These are phyloP conservation scores for Gnetum montanum DNA, from an alignment of 75 land plant species.

Conservation along the genomic window DNA sequence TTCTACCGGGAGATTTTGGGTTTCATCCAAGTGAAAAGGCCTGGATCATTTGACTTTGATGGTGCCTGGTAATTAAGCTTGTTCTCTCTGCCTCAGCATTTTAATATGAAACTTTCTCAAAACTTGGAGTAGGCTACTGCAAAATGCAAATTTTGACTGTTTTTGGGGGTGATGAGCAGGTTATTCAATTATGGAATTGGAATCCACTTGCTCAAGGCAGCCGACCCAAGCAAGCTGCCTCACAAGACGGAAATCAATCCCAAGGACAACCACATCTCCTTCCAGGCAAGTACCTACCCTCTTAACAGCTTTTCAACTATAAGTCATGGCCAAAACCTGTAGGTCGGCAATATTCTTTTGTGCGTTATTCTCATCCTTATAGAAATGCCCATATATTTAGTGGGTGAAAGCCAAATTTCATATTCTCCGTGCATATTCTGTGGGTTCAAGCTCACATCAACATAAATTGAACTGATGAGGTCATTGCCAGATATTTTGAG, in stretches of 20 bases:
- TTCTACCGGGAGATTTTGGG: conserved; percentile 28
- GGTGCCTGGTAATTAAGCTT: conserved; percentile 18
- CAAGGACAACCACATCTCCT: conserved; percentile 38
- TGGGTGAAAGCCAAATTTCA: too few species aligned
- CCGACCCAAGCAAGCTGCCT: not conserved
- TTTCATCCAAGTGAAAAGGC: conserved; percentile 18
- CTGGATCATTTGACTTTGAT: conserved; percentile 23
- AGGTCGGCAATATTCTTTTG: too few species aligned
- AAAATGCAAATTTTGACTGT: too few species aligned
- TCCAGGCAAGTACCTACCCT: too few species aligned
- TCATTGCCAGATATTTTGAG: too few species aligned
- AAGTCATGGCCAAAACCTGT: not conserved
- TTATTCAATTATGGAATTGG: conserved; percentile 37
- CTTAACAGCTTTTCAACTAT: not conserved
- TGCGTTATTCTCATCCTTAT: too few species aligned
- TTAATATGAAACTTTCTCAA: too few species aligned
- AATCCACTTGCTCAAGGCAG: conserved; percentile 26
- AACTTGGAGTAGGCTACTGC: too few species aligned
- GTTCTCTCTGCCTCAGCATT: not conserved
- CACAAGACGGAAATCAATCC: conserved; percentile 21
- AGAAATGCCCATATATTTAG: too few species aligned
- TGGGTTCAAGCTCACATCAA: too few species aligned
- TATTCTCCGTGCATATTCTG: too few species aligned
- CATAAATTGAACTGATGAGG: too few species aligned
- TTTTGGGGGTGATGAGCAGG: conserved; percentile 12